Percentiles rank a stretch among this genome's conserved stretches.
Conservation (phyloP, 2,329 filamentous ascomycete genomes). For the Talaromyces verruculosus region DNA sequence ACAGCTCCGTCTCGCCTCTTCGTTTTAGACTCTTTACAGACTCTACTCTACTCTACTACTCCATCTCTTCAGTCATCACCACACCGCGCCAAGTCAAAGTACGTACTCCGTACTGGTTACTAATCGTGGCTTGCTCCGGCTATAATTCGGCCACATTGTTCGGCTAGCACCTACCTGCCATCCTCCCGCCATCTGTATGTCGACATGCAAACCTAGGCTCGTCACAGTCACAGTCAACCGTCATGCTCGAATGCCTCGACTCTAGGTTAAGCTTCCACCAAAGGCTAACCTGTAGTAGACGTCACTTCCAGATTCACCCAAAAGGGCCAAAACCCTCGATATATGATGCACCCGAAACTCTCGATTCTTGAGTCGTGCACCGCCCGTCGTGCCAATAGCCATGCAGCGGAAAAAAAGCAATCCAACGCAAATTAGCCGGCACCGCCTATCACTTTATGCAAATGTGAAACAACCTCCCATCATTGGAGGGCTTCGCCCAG, state of each 20-base stretch:
- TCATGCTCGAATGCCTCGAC: not conserved
- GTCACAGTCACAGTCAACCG: not conserved
- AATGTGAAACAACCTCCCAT: not conserved
- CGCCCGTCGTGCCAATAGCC: slow-evolving; percentile 4
- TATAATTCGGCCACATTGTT: not conserved
- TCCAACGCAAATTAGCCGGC: slow-evolving; percentile 9
- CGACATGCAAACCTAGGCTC: not conserved
- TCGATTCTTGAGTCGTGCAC: not conserved
- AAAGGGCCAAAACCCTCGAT: too few species aligned
- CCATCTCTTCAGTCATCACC: not conserved
- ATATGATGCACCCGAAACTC: slow-evolving; percentile 4
- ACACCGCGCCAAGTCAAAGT: not conserved
- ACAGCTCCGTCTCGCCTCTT: not conserved
- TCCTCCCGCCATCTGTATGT: not conserved
- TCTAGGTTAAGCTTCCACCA: not conserved
- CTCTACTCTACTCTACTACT: not conserved
- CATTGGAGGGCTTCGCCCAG: not conserved
- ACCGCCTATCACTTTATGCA: slow-evolving; percentile 10
- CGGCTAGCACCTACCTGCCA: not conserved
- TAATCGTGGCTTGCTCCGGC: not conserved
- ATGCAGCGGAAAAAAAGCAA: slow-evolving; percentile 14
- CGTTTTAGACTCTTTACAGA: not conserved
- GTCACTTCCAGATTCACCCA: not conserved
- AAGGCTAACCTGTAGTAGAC: not conserved
- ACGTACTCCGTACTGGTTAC: not conserved